Evolutionary conservation across 2,329 filamentous ascomycete genomes (phyloP).

Genomic region (Cercospora sp.): DNA sequence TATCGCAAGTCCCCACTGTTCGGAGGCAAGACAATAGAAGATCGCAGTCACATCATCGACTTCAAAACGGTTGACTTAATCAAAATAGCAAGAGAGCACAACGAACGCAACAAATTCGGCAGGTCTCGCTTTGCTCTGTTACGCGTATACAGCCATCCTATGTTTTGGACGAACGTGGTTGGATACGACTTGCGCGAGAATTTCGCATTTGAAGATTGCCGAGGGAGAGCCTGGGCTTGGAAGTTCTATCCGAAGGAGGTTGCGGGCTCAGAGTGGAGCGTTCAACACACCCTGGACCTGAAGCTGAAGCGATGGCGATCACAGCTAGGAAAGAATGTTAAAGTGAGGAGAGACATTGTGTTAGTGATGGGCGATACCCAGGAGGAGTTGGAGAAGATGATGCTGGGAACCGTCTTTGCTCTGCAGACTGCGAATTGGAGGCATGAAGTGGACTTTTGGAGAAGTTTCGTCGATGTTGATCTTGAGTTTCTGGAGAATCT

Average conservation of each 20-base stretch:
- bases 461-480: constrained; percentile 53
- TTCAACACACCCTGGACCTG: constrained; percentile 44
- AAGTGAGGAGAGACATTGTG: constrained; percentile 44
- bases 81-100: constrained; percentile 36
- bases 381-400: constrained; percentile 44
- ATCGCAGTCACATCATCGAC: constrained; percentile 37
- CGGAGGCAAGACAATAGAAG: constrained; percentile 13
- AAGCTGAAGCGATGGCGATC: constrained; percentile 35
- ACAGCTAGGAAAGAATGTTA: constrained; percentile 40
- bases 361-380: constrained; percentile 50
- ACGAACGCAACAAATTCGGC: constrained; percentile 18
- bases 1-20: constrained; percentile 31
- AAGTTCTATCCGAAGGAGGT: constrained; percentile 51
- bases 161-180: constrained; percentile 51
- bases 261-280: constrained; percentile 46
- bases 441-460: constrained; percentile 54
- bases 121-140: constrained; percentile 45
- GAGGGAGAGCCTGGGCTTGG: constrained; percentile 49
- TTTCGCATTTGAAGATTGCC: constrained; percentile 45
- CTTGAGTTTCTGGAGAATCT: constrained; percentile 47
- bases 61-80: constrained; percentile 41
- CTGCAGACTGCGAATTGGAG: constrained; percentile 53
- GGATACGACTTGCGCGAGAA: not conserved
- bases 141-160: constrained; percentile 50
- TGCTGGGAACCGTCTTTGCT: constrained; percentile 46